Base-by-base conservation (phyloP, 257 asterid genomes). In the Nicotiana sylvestris region DNA sequence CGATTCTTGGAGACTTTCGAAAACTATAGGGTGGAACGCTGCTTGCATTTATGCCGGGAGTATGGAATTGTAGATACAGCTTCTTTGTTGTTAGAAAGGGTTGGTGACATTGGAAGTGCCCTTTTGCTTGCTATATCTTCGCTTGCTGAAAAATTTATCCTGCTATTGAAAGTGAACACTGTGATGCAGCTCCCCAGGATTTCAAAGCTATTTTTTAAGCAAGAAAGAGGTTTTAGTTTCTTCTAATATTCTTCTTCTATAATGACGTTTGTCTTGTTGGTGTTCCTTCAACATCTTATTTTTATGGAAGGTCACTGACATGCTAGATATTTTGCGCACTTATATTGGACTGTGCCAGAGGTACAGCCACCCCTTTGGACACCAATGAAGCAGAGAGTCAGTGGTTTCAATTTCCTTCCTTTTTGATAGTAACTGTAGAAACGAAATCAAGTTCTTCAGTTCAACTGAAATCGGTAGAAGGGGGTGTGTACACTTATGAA, bases 91-190 rank as follows among this genome's bases (percentile, higher is more conserved):
- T 91, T 94, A 76, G 99, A 96, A 89, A 92, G 97, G 89, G 99
- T 93, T 88, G 99, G 98, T 88, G 97, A 96, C 30, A 94, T 92
- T 81, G 98, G 98, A 85, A 93, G 92, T 86, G 99, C 99, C 80
- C 93, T 96, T 85, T 87, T 82, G 79, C 91, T 94, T 32, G 86
- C 87, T 85, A 91, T 96, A 83, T 93, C 98, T 86, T 88, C 89
- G 78, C 94, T 96, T 25, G 61, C 83, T 84, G 91, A 87, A 82
- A 96, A 94, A 86, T 87, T 94, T 82, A 83, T 74, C 74, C 88
- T 82, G 92, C 89, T 82, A 80, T 94, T 77, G 87, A 78, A 81
- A 90, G 85, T 83, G 89, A 88, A 85, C 84, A 81, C 82, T 85
- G 88, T 80, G 81, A 43, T 87, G 61, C 88, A 30, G 76, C 77